phyloP scores from a whole-genome alignment of 2,329 filamentous ascomycete genomes.

The Berkeleyomyces rouxiae region DNA sequence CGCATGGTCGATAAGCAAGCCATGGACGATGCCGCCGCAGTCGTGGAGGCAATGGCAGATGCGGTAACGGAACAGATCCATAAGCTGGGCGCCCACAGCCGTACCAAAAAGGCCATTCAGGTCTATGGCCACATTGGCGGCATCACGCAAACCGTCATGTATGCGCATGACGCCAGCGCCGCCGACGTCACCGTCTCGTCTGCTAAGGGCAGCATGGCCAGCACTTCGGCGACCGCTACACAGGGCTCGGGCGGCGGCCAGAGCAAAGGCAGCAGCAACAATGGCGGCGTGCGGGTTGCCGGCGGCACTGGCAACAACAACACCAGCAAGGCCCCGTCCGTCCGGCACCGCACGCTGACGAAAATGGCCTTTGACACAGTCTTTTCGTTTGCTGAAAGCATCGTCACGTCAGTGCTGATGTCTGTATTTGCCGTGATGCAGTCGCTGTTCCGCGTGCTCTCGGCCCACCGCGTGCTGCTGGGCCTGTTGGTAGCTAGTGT shows the following conservation, averaged over 20 bases:
- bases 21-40: constrained; percentile 54
- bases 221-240: not conserved
- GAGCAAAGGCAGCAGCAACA: not conserved
- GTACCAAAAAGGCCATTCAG: constrained; percentile 61
- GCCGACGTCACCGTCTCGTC: constrained; percentile 1
- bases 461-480: constrained; percentile 60
- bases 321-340: constrained; percentile 35
- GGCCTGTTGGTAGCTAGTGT: constrained; percentile 57
- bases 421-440: constrained; percentile 52
- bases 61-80: constrained; percentile 63
- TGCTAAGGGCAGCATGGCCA: not conserved
- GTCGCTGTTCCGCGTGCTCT: constrained; percentile 49
- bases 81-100: constrained; percentile 54
- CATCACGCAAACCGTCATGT: constrained; percentile 45
- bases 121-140: constrained; percentile 64
- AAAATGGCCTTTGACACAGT: constrained; percentile 57
- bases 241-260: not conserved
- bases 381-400: constrained; percentile 58
- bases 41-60: constrained; percentile 59
- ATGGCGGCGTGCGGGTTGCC: not conserved
- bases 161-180: constrained; percentile 30
- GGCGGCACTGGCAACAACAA: constrained; percentile 19
- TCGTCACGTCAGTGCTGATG: constrained; percentile 59
- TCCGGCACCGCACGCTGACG: constrained; percentile 45
- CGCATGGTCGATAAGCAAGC: constrained; percentile 53